A percentile compares a stretch with the other conserved stretches of the same genome.
Conservation (phyloP, 306 rosid species). For the Prunus mira region DNA sequence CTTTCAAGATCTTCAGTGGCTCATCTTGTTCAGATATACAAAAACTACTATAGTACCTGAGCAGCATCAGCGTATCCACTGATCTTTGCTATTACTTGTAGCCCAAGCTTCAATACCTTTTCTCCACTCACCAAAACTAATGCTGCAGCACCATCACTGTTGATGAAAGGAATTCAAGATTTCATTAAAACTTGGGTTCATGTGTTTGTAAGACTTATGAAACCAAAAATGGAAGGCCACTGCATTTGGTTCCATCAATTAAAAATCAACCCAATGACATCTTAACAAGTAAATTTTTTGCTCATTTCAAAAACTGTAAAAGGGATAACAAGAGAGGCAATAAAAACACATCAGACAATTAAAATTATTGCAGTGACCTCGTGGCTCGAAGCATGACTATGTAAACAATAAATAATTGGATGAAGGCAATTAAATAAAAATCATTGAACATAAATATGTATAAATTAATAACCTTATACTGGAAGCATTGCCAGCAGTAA, state of each 20-base stretch:
- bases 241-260: constrained; percentile 12
- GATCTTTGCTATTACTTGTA: constrained; percentile 88
- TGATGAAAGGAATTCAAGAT: constrained; percentile 23
- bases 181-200: constrained; percentile 19
- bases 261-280: constrained; percentile 15
- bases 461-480: constrained; percentile 70
- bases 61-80: constrained; percentile 97
- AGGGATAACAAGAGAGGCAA: constrained; percentile 4
- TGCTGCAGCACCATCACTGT: constrained; percentile 99
- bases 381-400: too few species aligned
- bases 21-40: constrained; percentile 6
- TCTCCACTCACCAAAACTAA: constrained; percentile 94
- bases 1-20: constrained; percentile 16
- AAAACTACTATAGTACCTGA: constrained; percentile 54
- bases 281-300: background rate
- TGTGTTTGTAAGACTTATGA: constrained; percentile 21
- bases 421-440: background rate
- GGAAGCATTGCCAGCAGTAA: constrained; percentile 98
- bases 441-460: background rate
- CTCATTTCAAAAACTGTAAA: background rate
- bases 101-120: constrained; percentile 78
- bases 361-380: background rate
- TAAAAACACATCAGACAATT: constrained; percentile 6
- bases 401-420: background rate
- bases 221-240: background rate